A percentile compares a stretch with the other conserved stretches of the same genome.
Evolutionary conservation across 148 eudicot species (phyloP).

Genomic region (Gaultheria prostrata): DNA sequence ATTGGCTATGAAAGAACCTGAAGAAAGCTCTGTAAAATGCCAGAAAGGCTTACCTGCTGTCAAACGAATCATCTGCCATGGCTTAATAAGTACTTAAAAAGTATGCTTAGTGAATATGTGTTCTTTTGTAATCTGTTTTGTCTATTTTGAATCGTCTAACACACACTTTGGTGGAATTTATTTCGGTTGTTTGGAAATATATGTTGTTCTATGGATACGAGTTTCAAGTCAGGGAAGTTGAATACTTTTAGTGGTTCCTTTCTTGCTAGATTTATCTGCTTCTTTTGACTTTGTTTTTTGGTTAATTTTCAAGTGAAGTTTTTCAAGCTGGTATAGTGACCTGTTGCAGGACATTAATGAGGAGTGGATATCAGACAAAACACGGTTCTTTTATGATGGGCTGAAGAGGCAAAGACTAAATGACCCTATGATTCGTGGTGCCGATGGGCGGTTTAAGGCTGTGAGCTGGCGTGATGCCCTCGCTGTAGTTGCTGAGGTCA

Average conservation of each 20-base stretch:
- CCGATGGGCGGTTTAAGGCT: conserved; percentile 90
- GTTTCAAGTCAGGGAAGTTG: too few species aligned
- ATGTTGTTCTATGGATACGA: background rate
- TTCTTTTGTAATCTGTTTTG: background rate
- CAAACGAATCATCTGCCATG: background rate
- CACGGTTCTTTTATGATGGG: conserved; percentile 96
- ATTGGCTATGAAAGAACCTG: background rate
- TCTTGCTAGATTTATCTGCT: background rate
- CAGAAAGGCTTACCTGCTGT: background rate
- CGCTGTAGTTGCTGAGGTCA: conserved; percentile 82
- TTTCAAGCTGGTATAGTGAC: conserved; percentile 19
- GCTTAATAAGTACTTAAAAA: background rate
- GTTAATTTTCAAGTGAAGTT: background rate
- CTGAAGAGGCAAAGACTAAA: conserved; percentile 95
- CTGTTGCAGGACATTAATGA: conserved; percentile 85
- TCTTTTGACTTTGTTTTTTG: conserved; percentile 7
- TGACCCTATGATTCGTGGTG: conserved; percentile 97
- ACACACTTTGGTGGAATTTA: background rate
- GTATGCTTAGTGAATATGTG: background rate
- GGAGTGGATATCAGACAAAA: conserved; percentile 99
- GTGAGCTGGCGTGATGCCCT: conserved; percentile 99
- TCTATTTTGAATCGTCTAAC: background rate
- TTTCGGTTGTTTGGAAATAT: background rate
- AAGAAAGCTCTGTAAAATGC: background rate
- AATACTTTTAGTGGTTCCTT: background rate